Evolutionary conservation across 768 basidiomycete genomes (phyloP).

Genomic region (Hortiboletus campestris): DNA sequence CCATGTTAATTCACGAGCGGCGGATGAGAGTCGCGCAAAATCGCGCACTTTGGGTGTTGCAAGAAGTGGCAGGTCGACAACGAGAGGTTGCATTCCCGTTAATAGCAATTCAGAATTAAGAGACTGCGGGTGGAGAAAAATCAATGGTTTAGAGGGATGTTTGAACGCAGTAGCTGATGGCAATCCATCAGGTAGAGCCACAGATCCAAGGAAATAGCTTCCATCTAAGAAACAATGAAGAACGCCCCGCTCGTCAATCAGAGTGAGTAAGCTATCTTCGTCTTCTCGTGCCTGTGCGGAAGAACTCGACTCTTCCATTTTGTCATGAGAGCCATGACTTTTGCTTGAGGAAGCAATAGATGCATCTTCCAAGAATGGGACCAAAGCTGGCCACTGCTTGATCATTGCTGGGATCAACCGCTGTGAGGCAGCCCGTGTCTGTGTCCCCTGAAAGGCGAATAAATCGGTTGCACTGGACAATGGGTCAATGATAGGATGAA

Average conservation of each 20-base stretch:
- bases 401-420: constrained; percentile 57
- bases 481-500: constrained; percentile 15
- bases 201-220: constrained; percentile 63
- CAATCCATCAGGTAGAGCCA: constrained; percentile 38
- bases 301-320: constrained; percentile 30
- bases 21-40: constrained; percentile 67
- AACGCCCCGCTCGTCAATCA: constrained; percentile 55
- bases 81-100: constrained; percentile 39
- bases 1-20: constrained; percentile 68
- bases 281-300: constrained; percentile 40
- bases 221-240: constrained; percentile 75
- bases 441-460: constrained; percentile 76
- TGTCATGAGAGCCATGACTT: constrained; percentile 28
- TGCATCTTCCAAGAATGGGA: constrained; percentile 51
- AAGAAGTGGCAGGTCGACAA: constrained; percentile 58
- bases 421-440: constrained; percentile 46
- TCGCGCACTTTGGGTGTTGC: constrained; percentile 56
- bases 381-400: constrained; percentile 65
- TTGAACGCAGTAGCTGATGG: constrained; percentile 37
- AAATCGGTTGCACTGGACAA: constrained; percentile 65
- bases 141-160: constrained; percentile 42
- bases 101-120: constrained; percentile 23
- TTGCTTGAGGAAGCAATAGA: constrained; percentile 53
- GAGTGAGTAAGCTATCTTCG: constrained; percentile 61
- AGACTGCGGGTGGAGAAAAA: constrained; percentile 47